Conservation (phyloP, 495 filamentous ascomycete species). For the Tuber umbilicatum region DNA sequence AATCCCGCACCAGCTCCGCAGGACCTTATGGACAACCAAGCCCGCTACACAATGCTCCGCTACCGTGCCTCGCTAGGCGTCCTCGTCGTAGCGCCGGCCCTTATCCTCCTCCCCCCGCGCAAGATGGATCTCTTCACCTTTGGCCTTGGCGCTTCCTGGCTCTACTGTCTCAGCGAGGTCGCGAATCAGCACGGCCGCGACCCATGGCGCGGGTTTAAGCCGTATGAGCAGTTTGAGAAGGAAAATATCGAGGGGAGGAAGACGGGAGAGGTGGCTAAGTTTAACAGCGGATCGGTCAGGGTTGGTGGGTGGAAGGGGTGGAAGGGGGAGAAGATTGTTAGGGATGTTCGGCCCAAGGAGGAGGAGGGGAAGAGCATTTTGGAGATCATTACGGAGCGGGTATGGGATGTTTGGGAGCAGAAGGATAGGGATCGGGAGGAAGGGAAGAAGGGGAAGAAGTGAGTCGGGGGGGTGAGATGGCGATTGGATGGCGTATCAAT, state of each 20-base stretch:
- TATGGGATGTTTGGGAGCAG: slow-evolving; percentile 66
- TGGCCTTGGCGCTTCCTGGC: slow-evolving; percentile 55
- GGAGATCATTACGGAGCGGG: slow-evolving; percentile 74
- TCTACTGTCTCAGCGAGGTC: slow-evolving; percentile 61
- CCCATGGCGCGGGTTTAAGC: slow-evolving; percentile 42
- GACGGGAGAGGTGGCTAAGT: slow-evolving; percentile 22
- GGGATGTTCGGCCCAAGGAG: slow-evolving; percentile 64
- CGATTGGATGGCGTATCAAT: background rate
- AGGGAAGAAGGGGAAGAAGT: slow-evolving; percentile 26
- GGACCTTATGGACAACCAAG: slow-evolving; percentile 19
- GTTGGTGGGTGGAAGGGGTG: slow-evolving; percentile 45
- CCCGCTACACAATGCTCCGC: slow-evolving; percentile 51
- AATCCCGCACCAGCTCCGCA: slow-evolving; percentile 11
- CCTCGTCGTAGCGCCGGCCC: slow-evolving; percentile 62
- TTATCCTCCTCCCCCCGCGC: slow-evolving; percentile 70
- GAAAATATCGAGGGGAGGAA: slow-evolving; percentile 19
- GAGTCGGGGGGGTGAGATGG: slow-evolving; percentile 13
- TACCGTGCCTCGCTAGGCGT: slow-evolving; percentile 58
- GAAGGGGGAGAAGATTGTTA: slow-evolving; percentile 55
- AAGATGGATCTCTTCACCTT: slow-evolving; percentile 66
- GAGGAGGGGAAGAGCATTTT: slow-evolving; percentile 74
- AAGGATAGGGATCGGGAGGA: slow-evolving; percentile 40
- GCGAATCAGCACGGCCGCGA: slow-evolving; percentile 49
- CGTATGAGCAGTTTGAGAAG: slow-evolving; percentile 44
- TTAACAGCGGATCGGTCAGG: slow-evolving; percentile 9